Evolutionary conservation across 1,284 basidiomycete genomes (phyloP).

Genomic region (Ceratobasidium sp.): DNA sequence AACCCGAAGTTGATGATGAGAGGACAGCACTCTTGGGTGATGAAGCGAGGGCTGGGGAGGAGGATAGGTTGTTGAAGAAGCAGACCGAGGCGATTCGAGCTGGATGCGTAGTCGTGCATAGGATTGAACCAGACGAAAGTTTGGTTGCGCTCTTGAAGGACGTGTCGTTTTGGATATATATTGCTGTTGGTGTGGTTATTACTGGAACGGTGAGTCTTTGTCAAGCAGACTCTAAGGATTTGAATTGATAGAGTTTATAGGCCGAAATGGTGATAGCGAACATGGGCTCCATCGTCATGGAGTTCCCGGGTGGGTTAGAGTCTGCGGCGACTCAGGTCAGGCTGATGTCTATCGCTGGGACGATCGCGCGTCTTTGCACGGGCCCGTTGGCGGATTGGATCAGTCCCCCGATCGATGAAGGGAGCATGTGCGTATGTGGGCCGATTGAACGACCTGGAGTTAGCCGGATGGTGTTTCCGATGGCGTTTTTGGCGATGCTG

Average conservation of each 20-base stretch:
- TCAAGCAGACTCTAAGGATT: not conserved
- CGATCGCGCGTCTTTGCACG: slow-evolving; percentile 66
- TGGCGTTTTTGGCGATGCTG: slow-evolving; percentile 58
- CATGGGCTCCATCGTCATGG: slow-evolving; percentile 68
- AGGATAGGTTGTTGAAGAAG: slow-evolving; percentile 12
- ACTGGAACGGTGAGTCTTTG: slow-evolving; percentile 55
- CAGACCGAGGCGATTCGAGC: slow-evolving; percentile 23
- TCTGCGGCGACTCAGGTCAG: slow-evolving; percentile 60
- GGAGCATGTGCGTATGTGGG: not conserved
- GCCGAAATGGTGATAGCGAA: slow-evolving; percentile 83
- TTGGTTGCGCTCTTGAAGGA: slow-evolving; percentile 57
- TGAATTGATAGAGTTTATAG: slow-evolving; percentile 52
- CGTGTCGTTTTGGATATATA: slow-evolving; percentile 65
- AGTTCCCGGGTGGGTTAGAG: slow-evolving; percentile 2
- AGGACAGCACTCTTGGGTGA: not conserved
- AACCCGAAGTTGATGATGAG: not conserved
- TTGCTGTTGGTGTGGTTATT: slow-evolving; percentile 56
- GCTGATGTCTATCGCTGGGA: slow-evolving; percentile 71
- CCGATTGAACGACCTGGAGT: slow-evolving; percentile 54
- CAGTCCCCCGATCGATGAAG: slow-evolving; percentile 50
- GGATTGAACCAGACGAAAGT: not conserved
- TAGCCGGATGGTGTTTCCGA: slow-evolving; percentile 67
- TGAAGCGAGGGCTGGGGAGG: not conserved
- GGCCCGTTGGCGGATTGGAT: slow-evolving; percentile 73
- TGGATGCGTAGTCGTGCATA: slow-evolving; percentile 6